Evolutionary conservation across 1,284 basidiomycete genomes (phyloP), one percentile per base, ranked within the genome.

Genomic region (Tilletia indica): DNA sequence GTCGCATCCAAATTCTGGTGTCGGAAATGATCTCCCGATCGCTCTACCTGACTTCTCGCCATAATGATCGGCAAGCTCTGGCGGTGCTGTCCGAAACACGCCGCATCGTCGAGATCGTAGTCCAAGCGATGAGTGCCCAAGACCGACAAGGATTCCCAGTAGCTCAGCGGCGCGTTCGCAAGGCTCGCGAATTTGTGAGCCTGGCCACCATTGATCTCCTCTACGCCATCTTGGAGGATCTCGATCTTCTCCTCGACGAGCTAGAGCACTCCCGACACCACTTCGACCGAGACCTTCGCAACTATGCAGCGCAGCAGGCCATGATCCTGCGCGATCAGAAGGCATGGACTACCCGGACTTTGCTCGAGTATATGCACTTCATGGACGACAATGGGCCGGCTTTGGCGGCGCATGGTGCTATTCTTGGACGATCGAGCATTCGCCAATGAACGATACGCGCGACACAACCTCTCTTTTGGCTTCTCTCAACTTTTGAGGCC

Each of bases 21-120:
- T 76, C 75, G 16, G 80, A 82, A 42, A 81, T 82, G 80, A 82
- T 82, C 64, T 80, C 80, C 21, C 78, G 80, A 12, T 74, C 76
- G 49, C 72, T 82, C 19, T 74, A 80, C 34, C 75, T 82, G 63
- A 77, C 80, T 69, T 79, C 78, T 34, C 74, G 80, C 36, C 74
- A 77, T 45, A 81, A 80, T 72, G 73, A 81, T 69, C 68, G 70
- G 2, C 80, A 82, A 58, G 80, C 80, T 63, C 73, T 76, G 47
- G 73, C 71, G 39, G 76, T 82, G 31, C 72, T 82, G 47, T 74
- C 72, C 51, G 80, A 82, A 70, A 82, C 78, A 11, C 72, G 76
- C n/a, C 71, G 78, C 1, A 82, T 82, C 71, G 77, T 82, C 66
- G 80, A 82, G 36, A 81, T 78, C 36, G 80, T 82, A 31, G 75